Evolutionary conservation across 2,329 filamentous ascomycete genomes (phyloP), one percentile per base, ranked within the genome.

Genomic region (Ascocoryne sarcoides): DNA sequence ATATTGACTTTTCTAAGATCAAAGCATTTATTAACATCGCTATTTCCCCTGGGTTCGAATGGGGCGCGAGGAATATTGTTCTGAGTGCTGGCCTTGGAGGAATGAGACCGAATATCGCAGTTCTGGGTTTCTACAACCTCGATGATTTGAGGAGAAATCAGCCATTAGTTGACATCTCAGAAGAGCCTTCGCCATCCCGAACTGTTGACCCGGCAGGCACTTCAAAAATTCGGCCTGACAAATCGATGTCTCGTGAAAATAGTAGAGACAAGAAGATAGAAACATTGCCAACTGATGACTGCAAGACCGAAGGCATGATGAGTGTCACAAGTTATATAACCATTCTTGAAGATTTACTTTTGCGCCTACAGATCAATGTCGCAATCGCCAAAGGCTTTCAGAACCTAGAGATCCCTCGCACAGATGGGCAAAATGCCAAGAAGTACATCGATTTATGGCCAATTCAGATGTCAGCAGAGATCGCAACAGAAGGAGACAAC

Each of bases 1-100:
- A 89, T 49, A 90, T 94, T 34, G 86, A 93, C 53, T 87, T 79
- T 49, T 87, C 84, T 1, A 80, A 76, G 51, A 87, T 93, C 57
- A 94, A 94, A 60, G 87, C 87, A 0, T 94, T 94, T 57, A 81
- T 93, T 10, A 89, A 94, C 51, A 75, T 94, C 37, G 79, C 84
- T 10, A 84, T 94, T 59, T 86, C 85, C 1, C 87, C 87, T 0
- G 76, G 78, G 2, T 76, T 89, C 20, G 87, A 84, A 53, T 94
- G 87, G 87, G 87, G 87, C 1, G 75, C 86, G 16, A 73, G 87
- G 15, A 94, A 93, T 53, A 69, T 93, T 33, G 83, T 92, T 7
- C 63, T 94, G 8, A 84, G 82, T 9, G 82, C 87, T 12, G 87
- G 87, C 0, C 65, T 94, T 2, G 87, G 87, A 3, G 86, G 87